Evolutionary conservation across 1,284 basidiomycete genomes (phyloP), one percentile per base, ranked within the genome.

Genomic region (Apiotrichum veenhuisii): DNA sequence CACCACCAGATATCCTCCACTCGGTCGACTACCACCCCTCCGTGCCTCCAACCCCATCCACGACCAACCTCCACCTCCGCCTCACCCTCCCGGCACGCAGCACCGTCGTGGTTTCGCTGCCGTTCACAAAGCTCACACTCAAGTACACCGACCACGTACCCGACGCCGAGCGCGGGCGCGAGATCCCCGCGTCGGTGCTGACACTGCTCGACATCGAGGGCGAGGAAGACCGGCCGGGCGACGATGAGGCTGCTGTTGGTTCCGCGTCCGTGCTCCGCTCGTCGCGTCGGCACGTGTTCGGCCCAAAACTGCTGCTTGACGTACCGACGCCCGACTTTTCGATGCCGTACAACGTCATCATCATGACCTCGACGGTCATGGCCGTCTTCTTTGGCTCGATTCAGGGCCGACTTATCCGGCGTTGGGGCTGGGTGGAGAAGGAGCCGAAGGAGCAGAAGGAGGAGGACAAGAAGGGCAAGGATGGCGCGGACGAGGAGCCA

Each of bases 311-410:
- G 20, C 83, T 98, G 26, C 84, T 96, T 42, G 91, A 96, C 73
- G 82, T 97, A 25, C 89, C 95, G 10, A 94, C 91, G 10, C 96
- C 96, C 0, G 95, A 98, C 78, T 98, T 98, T 76, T 94, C 89
- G 70, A 98, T 98, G 93, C 94, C 95, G 14, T 98, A 98, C 79
- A 99, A 98, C 77, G 94, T 98, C 61, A 98, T 98, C 75, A 95
- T 96, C 69, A 88, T 97, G 81, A 92, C 85, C 55, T 91, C 87
- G 69, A 93, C 91, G 11, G 80, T 96, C 48, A 84, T 94, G 59
- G 93, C 95, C 36, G 84, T 98, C 60, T 87, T 95, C 61, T 98
- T 98, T 75, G 95, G 95, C 41, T 89, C 85, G 64, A 78, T 95
- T 46, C 91, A 97, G 77, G 98, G 98, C 69, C 74, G 87, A 46